Evolutionary conservation across 2,329 filamentous ascomycete genomes (phyloP).

Genomic region (Fusarium sp.): DNA sequence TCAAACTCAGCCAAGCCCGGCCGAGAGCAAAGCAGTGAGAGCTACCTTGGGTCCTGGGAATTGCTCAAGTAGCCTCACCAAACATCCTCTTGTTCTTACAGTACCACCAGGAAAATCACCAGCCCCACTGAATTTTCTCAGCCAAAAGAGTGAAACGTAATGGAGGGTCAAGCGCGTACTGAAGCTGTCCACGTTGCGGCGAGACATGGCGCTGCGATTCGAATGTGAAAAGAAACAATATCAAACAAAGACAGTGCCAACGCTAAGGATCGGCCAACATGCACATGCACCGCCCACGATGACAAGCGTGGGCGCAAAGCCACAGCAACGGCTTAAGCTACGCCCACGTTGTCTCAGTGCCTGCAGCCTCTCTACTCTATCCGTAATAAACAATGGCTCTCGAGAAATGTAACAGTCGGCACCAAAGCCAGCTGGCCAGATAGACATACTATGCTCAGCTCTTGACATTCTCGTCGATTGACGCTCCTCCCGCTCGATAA

Average conservation of each 20-base stretch:
- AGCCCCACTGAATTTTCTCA: slow-evolving; percentile 30
- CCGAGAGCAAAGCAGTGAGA: slow-evolving; percentile 17
- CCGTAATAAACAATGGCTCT: slow-evolving; percentile 19
- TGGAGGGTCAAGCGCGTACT: slow-evolving; percentile 33
- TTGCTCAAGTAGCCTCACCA: slow-evolving; percentile 19
- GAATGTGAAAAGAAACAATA: slow-evolving; percentile 35
- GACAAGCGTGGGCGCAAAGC: slow-evolving; percentile 25
- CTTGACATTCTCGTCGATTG: slow-evolving; percentile 27
- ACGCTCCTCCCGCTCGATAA: slow-evolving; percentile 17
- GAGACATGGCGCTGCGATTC: slow-evolving; percentile 39
- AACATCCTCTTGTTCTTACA: slow-evolving; percentile 19
- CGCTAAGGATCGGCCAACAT: slow-evolving; percentile 26
- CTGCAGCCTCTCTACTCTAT: slow-evolving; percentile 35
- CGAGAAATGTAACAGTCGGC: slow-evolving; percentile 23
- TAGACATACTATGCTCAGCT: slow-evolving; percentile 26
- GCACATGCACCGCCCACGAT: slow-evolving; percentile 19
- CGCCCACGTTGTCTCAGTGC: slow-evolving; percentile 36
- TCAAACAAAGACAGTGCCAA: slow-evolving; percentile 31
- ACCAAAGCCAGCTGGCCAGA: slow-evolving; percentile 12
- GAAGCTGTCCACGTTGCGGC: slow-evolving; percentile 36
- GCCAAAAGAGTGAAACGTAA: slow-evolving; percentile 26
- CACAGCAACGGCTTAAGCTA: slow-evolving; percentile 37
- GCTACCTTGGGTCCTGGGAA: slow-evolving; percentile 5
- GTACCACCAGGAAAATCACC: slow-evolving; percentile 6
- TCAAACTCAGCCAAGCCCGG: slow-evolving; percentile 29